Conservation (phyloP, 2,329 filamentous ascomycete species). For the Chrysosporium keratinophilum region DNA sequence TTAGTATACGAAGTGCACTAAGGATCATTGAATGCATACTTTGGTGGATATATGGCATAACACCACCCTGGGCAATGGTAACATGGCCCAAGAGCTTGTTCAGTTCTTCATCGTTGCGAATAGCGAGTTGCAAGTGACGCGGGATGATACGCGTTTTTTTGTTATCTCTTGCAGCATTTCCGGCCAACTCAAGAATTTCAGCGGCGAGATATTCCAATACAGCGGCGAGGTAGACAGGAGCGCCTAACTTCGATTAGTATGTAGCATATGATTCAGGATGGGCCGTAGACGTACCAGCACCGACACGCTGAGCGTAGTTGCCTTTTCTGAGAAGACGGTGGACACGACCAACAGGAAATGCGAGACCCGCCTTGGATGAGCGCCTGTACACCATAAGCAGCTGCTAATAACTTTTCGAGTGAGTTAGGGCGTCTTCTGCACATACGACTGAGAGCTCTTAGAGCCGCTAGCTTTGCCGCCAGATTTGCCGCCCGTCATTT, state of each 20-base stretch:
- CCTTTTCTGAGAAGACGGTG: conserved; percentile 98
- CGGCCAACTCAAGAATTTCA: conserved; percentile 15
- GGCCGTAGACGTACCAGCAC: conserved; percentile 57
- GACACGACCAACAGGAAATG: conserved; percentile 98
- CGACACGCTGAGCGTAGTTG: conserved; percentile 99
- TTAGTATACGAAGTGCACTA: neutral
- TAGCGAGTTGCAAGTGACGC: conserved; percentile 96
- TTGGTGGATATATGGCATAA: conserved; percentile 93
- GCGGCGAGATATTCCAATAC: conserved; percentile 16
- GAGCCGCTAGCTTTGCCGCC: conserved; percentile 98
- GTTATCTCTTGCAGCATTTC: conserved; percentile 98
- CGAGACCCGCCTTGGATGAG: conserved; percentile 98
- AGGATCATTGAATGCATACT: conserved; percentile 52
- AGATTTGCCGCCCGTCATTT: conserved; percentile 99
- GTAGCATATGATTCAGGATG: neutral
- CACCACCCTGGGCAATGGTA: conserved; percentile 95
- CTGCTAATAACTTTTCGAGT: neutral
- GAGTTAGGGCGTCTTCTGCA: conserved; percentile 24
- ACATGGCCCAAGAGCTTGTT: conserved; percentile 97
- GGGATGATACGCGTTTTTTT: conserved; percentile 99
- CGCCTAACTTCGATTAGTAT: conserved; percentile 40
- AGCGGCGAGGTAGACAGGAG: conserved; percentile 71
- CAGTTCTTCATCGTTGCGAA: conserved; percentile 98
- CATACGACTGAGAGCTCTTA: conserved; percentile 99
- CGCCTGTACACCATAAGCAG: conserved; percentile 48